phyloP scores from a whole-genome alignment of 2,329 filamentous ascomycete genomes.

The Blastomyces percursus region DNA sequence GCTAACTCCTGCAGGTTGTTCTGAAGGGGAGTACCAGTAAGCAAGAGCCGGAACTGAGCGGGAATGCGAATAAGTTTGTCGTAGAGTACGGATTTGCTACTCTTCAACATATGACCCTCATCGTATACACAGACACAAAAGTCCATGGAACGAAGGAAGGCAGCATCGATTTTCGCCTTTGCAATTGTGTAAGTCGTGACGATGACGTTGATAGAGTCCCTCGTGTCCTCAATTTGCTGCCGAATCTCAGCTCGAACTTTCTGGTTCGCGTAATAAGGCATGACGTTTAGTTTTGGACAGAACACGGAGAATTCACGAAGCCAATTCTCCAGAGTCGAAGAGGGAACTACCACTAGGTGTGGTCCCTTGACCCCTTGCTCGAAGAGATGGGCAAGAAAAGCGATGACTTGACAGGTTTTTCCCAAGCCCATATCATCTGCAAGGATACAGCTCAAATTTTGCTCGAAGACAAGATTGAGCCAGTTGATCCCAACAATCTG shows the following conservation, averaged over 20 bases:
- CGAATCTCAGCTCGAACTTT: slow-evolving; percentile 57
- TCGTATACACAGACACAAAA: slow-evolving; percentile 66
- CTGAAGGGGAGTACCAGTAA: slow-evolving; percentile 86
- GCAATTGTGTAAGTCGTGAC: slow-evolving; percentile 63
- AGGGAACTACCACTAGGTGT: slow-evolving; percentile 80
- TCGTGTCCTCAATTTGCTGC: slow-evolving; percentile 53
- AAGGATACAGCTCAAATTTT: slow-evolving; percentile 74
- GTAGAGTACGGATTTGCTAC: slow-evolving; percentile 71
- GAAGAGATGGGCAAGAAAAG: slow-evolving; percentile 74
- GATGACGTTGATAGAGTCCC: slow-evolving; percentile 56
- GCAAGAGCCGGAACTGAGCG: slow-evolving; percentile 71
- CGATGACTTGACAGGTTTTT: slow-evolving; percentile 94
- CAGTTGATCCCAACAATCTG: slow-evolving; percentile 93
- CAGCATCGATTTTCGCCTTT: slow-evolving; percentile 49
- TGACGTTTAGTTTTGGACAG: slow-evolving; percentile 62
- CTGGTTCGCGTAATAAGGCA: slow-evolving; percentile 62
- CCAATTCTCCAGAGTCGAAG: slow-evolving; percentile 94
- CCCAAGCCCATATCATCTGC: slow-evolving; percentile 95
- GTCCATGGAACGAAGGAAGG: slow-evolving; percentile 50
- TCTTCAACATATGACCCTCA: slow-evolving; percentile 89
- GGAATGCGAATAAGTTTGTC: slow-evolving; percentile 65
- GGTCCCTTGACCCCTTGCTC: slow-evolving; percentile 57
- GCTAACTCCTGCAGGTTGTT: slow-evolving; percentile 93
- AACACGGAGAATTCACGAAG: slow-evolving; percentile 80
- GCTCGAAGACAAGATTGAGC: slow-evolving; percentile 72